Evolutionary conservation across 73 alveolate species (phyloP), one percentile per base, ranked within the genome.

Genomic region (Durusdinium trenchii): DNA sequence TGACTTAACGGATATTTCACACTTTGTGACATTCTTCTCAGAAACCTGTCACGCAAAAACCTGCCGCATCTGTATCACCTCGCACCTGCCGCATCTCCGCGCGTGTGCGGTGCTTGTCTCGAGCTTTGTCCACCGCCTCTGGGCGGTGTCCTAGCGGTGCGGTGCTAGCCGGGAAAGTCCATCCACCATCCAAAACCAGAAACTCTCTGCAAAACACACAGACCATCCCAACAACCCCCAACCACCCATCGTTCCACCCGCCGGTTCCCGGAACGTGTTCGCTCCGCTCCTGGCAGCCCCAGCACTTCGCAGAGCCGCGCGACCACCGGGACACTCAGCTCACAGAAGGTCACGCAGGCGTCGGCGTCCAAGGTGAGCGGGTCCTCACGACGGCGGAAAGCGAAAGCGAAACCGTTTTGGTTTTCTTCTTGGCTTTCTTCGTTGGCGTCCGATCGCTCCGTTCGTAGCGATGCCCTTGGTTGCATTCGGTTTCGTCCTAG

Each of bases 271-370:
- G 71, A 81, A 6, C 1, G 9, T 64, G 71, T 46, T 35, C 42
- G n/a, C n/a, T 16, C 30, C 45, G 38, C 61, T 20, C 98, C 98
- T 69, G 98, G 98, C 86, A 91, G 78, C 30, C 98, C 98, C 89
- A 91, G 48, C 54, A 50, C 78, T 40, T 91, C 98, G 54, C 96
- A 61, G 43, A 69, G 89, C 62, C 98, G 50, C 62, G 98, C 98
- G 61, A 71, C 98, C 73, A 91, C 86, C 1, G 98, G 98, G 28
- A 91, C 98, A 57, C 89, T 42, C 61, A 91, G 60, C 89, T 91
- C 98, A 73, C 86, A 67, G 89, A 91, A 91, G 89, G 90, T 91
- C n/a, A 91, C 86, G 43, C 82, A n/a, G 76, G 98, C 98, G 50
- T 91, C 98, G 38, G 98, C 98, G 35, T 67, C 89, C 79, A 67